Evolutionary conservation across 2,329 filamentous ascomycete genomes (phyloP).

Genomic region (Aspergillus sp.): DNA sequence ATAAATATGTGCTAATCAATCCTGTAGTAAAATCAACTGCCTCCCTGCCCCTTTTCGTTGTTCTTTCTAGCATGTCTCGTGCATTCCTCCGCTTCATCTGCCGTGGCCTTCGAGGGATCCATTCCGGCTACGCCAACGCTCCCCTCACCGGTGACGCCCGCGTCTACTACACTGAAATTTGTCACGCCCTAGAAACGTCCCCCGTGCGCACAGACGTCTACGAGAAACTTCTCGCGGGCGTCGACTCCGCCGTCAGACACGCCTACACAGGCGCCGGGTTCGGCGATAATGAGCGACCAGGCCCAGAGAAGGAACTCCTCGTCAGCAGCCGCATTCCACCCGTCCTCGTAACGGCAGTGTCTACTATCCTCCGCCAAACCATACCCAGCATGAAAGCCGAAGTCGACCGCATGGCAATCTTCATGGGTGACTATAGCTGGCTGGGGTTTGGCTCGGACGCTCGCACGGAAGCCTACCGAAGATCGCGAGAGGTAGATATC

Average conservation of each 20-base stretch:
- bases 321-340: constrained; percentile 53
- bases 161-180: constrained; percentile 53
- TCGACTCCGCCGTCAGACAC: constrained; percentile 65
- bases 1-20: constrained; percentile 1
- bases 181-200: constrained; percentile 52
- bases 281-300: constrained; percentile 46
- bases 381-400: constrained; percentile 59
- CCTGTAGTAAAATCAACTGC: constrained; percentile 34
- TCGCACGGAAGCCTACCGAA: constrained; percentile 59
- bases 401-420: constrained; percentile 66
- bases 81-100: constrained; percentile 70
- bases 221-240: constrained; percentile 63
- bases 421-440: constrained; percentile 70
- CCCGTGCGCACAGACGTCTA: constrained; percentile 62
- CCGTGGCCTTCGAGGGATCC: constrained; percentile 61
- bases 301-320: constrained; percentile 54
- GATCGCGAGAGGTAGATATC: constrained; percentile 59
- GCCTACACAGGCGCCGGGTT: constrained; percentile 53
- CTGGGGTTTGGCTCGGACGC: constrained; percentile 65
- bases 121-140: constrained; percentile 43
- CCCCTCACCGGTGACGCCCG: constrained; percentile 38
- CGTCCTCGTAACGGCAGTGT: constrained; percentile 50
- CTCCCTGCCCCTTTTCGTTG: constrained; percentile 51
- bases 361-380: constrained; percentile 48
- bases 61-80: constrained; percentile 73